phyloP scores from a whole-genome alignment of 2,329 filamentous ascomycete genomes.

The Neonectria hederae region DNA sequence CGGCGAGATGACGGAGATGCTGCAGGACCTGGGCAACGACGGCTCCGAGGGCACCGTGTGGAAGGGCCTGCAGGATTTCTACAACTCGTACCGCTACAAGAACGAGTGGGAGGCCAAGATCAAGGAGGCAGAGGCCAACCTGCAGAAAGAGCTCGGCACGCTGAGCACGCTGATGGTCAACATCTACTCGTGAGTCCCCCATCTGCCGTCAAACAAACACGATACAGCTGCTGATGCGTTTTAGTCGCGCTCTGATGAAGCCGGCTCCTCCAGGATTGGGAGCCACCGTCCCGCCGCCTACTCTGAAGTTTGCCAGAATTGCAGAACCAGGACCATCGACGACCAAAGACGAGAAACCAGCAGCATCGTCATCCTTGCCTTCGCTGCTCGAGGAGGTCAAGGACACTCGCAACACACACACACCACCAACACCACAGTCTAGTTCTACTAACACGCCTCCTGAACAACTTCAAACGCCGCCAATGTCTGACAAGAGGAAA shows the following conservation, averaged over 20 bases:
- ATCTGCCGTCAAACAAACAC: neutral
- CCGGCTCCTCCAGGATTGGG: conserved; percentile 35
- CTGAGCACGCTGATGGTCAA: conserved; percentile 46
- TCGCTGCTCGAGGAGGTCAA: neutral
- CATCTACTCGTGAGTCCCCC: conserved; percentile 45
- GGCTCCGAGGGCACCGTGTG: conserved; percentile 33
- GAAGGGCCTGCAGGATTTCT: conserved; percentile 43
- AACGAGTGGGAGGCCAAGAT: conserved; percentile 46
- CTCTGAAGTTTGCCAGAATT: neutral
- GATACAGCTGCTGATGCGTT: neutral
- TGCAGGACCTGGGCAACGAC: conserved; percentile 42
- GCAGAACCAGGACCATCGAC: neutral
- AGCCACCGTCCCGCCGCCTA: conserved; percentile 27
- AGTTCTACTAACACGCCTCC: neutral
- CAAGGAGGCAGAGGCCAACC: conserved; percentile 40
- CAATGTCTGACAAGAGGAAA: neutral
- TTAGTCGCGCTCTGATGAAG: conserved; percentile 44
- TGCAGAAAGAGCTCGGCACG: conserved; percentile 42
- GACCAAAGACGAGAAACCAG: neutral
- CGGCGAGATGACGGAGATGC: conserved; percentile 44
- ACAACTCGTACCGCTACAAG: conserved; percentile 47
- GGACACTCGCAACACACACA: neutral
- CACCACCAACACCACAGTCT: neutral
- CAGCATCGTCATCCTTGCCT: neutral
- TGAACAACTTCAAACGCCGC: neutral